Percentiles rank a stretch among this genome's conserved stretches.
Conservation (phyloP, 2,329 filamentous ascomycete species). For the Penicillium janthinellum region DNA sequence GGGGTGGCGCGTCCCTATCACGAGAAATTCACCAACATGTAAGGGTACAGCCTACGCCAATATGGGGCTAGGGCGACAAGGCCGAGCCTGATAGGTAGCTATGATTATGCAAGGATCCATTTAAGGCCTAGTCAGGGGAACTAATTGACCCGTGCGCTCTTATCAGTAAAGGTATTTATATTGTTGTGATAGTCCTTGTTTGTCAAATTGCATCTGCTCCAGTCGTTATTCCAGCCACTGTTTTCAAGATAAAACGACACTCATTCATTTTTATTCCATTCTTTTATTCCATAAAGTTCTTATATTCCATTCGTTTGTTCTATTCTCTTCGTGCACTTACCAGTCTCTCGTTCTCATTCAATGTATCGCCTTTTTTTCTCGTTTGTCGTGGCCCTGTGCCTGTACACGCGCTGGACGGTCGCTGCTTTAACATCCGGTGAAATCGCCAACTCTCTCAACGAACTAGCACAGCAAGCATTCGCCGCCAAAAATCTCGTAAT, state of each 20-base stretch:
- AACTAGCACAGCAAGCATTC: constrained; percentile 15
- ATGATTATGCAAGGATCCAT: not conserved
- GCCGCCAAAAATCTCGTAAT: constrained; percentile 13
- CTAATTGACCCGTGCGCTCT: not conserved
- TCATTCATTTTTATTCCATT: not conserved
- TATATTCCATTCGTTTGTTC: not conserved
- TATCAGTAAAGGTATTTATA: not conserved
- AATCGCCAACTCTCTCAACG: constrained; percentile 16
- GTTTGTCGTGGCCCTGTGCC: not conserved
- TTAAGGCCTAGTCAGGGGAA: not conserved
- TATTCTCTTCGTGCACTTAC: not conserved
- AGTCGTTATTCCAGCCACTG: not conserved
- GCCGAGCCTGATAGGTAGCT: not conserved
- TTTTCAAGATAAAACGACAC: not conserved
- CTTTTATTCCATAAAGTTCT: not conserved
- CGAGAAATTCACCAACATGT: not conserved
- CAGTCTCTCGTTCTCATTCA: not conserved
- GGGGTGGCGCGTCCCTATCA: not conserved
- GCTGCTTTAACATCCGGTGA: constrained; percentile 7
- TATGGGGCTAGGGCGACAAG: not conserved
- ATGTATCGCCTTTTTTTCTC: not conserved
- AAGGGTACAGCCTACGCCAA: not conserved
- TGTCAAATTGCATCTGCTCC: not conserved
- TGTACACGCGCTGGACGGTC: not conserved
- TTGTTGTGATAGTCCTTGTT: not conserved